Percentiles rank a stretch among this genome's conserved stretches.
Conservation (phyloP, 1,139 yeast species). For the Saccharomyces hybrid region DNA sequence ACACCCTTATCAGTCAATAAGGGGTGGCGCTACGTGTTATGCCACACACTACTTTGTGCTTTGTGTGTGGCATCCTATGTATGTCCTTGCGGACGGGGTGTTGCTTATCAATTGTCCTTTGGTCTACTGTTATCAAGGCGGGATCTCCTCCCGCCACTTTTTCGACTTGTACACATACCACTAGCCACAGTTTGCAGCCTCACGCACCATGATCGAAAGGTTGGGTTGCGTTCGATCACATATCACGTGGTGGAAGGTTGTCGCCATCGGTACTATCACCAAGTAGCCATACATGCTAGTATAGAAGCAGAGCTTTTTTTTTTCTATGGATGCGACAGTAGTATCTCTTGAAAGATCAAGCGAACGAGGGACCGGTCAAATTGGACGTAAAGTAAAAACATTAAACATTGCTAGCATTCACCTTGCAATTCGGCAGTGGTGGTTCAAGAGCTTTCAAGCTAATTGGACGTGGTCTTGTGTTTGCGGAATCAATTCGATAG, state of each 20-base stretch:
- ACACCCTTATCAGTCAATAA: background rate
- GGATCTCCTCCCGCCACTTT: background rate
- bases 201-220: no score
- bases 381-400: background rate
- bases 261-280: background rate
- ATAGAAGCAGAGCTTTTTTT: background rate
- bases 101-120: background rate
- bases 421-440: background rate
- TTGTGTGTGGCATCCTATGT: background rate
- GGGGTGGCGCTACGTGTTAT: background rate
- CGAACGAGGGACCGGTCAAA: background rate
- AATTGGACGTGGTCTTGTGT: no score
- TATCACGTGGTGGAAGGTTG: background rate
- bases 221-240: background rate
- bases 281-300: background rate
- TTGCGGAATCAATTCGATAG: background rate
- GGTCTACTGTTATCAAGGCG: background rate
- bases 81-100: background rate
- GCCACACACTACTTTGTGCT: background rate
- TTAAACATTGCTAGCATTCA: background rate
- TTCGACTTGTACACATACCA: background rate
- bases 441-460: no score
- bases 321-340: background rate
- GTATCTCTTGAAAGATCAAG: no score
- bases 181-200: background rate